Conservation (phyloP, 495 filamentous ascomycete species). For the Evernia prunastri region DNA sequence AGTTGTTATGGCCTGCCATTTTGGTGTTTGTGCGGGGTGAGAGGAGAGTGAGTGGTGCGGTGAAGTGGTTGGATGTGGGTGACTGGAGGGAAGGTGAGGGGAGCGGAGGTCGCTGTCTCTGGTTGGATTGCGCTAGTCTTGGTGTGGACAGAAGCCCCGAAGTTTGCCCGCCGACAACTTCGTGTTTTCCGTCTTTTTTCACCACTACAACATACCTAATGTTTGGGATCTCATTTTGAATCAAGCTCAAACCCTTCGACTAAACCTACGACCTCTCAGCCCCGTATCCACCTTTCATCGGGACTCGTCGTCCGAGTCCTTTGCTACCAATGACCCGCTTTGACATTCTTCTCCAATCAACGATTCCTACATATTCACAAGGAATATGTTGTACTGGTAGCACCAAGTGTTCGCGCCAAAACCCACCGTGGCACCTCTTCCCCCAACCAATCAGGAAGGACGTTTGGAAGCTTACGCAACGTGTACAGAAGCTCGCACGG, state of each 20-base stretch:
- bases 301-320: too few species aligned
- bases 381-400: too few species aligned
- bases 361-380: too few species aligned
- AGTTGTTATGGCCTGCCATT: slow-evolving; percentile 32
- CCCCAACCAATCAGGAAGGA: neutral
- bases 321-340: too few species aligned
- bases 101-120: neutral
- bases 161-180: neutral
- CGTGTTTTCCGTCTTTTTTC: neutral
- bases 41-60: neutral
- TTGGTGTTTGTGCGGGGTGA: neutral
- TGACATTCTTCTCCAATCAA: too few species aligned
- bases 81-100: neutral
- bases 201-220: too few species aligned
- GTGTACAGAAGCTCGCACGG: neutral
- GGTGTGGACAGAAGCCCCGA: neutral
- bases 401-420: too few species aligned
- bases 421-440: neutral
- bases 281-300: too few species aligned
- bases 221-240: too few species aligned
- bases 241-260: too few species aligned
- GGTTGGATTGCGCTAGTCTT: neutral
- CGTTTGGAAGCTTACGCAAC: neutral
- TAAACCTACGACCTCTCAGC: too few species aligned
- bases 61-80: neutral